Conservation (phyloP, 2,329 filamentous ascomycete genomes). For the Monilinia vaccinii-corymbosi region DNA sequence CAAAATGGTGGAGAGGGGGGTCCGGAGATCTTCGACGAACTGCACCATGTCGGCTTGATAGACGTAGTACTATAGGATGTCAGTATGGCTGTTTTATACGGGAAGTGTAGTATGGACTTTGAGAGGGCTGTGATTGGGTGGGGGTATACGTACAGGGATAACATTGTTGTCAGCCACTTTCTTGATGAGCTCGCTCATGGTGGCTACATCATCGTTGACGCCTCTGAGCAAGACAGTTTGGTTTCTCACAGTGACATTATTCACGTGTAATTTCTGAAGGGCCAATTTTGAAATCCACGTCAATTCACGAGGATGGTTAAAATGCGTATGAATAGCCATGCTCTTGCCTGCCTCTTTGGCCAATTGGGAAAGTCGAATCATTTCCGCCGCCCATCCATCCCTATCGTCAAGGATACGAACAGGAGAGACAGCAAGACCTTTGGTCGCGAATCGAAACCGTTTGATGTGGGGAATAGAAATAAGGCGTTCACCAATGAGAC, state of each 20-base stretch:
- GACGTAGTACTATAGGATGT: slow-evolving; percentile 47
- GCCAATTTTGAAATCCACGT: slow-evolving; percentile 49
- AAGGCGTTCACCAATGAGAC: slow-evolving; percentile 44
- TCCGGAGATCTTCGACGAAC: slow-evolving; percentile 53
- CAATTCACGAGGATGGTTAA: slow-evolving; percentile 54
- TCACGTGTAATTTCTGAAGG: slow-evolving; percentile 39
- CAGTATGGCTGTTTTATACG: slow-evolving; percentile 3
- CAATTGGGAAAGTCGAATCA: slow-evolving; percentile 42
- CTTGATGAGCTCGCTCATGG: slow-evolving; percentile 45
- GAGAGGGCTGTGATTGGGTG: background rate
- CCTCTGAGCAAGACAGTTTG: slow-evolving; percentile 51
- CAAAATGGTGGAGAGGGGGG: slow-evolving; percentile 49
- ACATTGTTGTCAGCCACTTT: slow-evolving; percentile 47
- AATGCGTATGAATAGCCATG: slow-evolving; percentile 55
- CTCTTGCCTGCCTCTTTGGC: slow-evolving; percentile 47
- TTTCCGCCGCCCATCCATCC: slow-evolving; percentile 44
- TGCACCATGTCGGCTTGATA: slow-evolving; percentile 57
- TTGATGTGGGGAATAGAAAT: slow-evolving; percentile 48
- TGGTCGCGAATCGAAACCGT: slow-evolving; percentile 52
- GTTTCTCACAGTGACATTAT: slow-evolving; percentile 48
- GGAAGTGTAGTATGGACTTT: background rate
- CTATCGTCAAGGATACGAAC: slow-evolving; percentile 42
- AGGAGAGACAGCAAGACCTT: slow-evolving; percentile 51
- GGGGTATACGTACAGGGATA: slow-evolving; percentile 39
- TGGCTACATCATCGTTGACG: slow-evolving; percentile 46